Evolutionary conservation across 495 filamentous ascomycete genomes (phyloP), one percentile per base, ranked within the genome.

Genomic region (Penicillium parvum): DNA sequence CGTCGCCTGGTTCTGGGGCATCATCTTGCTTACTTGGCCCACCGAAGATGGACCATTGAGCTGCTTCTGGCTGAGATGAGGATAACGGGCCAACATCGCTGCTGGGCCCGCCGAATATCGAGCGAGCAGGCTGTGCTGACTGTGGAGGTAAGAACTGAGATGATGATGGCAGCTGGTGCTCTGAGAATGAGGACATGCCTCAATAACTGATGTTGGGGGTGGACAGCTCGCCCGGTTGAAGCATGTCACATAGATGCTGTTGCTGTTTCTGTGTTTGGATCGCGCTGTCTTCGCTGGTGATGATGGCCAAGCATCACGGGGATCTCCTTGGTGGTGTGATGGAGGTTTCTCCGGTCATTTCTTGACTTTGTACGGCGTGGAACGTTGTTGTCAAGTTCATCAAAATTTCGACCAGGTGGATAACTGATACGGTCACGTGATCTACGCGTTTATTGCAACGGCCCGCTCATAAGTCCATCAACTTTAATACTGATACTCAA

Each of bases 31-130:
- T 45, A 47, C 49, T 55, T 11, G 49, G 47, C 2, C 64, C 64
- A 26, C 62, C 65, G 28, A 69, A 69, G 33, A 71, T 36, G 14
- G 65, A 63, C 17, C 47, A 52, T 38, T 50, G 57, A 7, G 53
- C 18, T 26, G 38, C 47, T 42, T 33, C 48, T 33, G 41, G 39
- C 32, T 46, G 47, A 15, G 53, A 50, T 34, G 57, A 58, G n/a
- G 55, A 46, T 9, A 48, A 50, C 25, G 45, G 43, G 18, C 56
- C 47, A 26, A 42, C 57, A 63, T 64, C 63, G 40, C 60, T 66
- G 57, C 58, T 68, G 14, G 59, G 56, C 7, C 65, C 65, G 17
- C 65, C 65, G 42, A 69, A 71, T 28, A 71, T 25, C 25, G 68
- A 71, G 9, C 37, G 49, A 20, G 49, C 50, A 6, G 55, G 62